Base-by-base conservation (phyloP, 106 monocot genomes). In the Cymbidium sinense region DNA sequence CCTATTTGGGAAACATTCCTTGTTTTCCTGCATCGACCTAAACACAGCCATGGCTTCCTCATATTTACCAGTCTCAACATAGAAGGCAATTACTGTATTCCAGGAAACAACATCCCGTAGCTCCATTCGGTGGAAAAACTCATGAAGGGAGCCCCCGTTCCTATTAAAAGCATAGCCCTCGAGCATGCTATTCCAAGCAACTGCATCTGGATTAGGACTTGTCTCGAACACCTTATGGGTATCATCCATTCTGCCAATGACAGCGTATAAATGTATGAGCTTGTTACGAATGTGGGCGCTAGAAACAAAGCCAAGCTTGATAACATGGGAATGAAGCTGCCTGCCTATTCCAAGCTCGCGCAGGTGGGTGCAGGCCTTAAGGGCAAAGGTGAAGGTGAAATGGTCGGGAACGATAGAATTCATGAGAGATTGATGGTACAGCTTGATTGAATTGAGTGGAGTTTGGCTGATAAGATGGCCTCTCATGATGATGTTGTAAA, bases 161-260 rank as follows among this genome's bases (percentile, higher is more conserved):
- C 78, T 77, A 29, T 29, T 39, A 13, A 37, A 43, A 2, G 86
- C 94, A 70, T 91, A 91, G 1, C 85, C 91, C 64, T 81, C 80
- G 3, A 94, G 83, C 87, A 94, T 75, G 73, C 81, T 87, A 58
- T 94, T 94, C 85, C 90, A 91, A 0, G 94, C 87, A 12, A 94
- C 89, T 10, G 79, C n/a, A 70, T 94, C 91, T 50, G 19, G 37
- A 0, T 82, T 64, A 5, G 80, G 4, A 72, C 77, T 81, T 75
- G 21, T 75, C 35, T 94, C 94, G 52, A 94, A 94, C 82, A 94
- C 73, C 82, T 84, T 94, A 73, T 86, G 87, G 20, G 89, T 91
- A 28, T 85, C 77, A 2, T 0, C 29, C 6, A 84, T 33, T 18
- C 35, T 35, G 3, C 87, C 85, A 5, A 73, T 79, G 3, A 85